Evolutionary conservation across 2,329 filamentous ascomycete species (phyloP).

Genomic region (Chrysosporium keratinophilum): DNA sequence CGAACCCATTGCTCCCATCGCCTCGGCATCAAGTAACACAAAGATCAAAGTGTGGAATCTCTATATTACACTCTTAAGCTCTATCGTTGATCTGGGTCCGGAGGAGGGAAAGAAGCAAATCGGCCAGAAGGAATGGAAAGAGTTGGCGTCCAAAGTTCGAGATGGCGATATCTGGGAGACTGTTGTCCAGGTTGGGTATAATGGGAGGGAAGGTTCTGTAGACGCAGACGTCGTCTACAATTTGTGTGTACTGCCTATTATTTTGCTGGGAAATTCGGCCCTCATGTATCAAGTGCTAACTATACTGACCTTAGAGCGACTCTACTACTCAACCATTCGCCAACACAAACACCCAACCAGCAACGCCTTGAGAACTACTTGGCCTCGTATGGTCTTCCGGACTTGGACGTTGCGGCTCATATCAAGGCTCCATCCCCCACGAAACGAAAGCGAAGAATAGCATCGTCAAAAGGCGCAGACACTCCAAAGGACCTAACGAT

Average conservation of each 20-base stretch:
- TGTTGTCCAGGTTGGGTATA: slow-evolving; percentile 76
- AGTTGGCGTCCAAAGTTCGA: slow-evolving; percentile 69
- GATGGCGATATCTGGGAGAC: slow-evolving; percentile 93
- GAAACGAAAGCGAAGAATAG: slow-evolving; percentile 27
- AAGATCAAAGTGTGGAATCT: slow-evolving; percentile 95
- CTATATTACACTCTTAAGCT: slow-evolving; percentile 87
- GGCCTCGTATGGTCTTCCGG: slow-evolving; percentile 61
- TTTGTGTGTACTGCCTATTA: slow-evolving; percentile 32
- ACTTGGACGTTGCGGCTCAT: slow-evolving; percentile 59
- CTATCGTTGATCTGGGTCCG: slow-evolving; percentile 74
- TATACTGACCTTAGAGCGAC: slow-evolving; percentile 55
- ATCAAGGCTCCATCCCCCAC: slow-evolving; percentile 38
- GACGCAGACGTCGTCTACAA: slow-evolving; percentile 78
- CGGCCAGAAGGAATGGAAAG: slow-evolving; percentile 74
- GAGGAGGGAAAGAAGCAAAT: slow-evolving; percentile 86
- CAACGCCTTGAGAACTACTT: slow-evolving; percentile 80
- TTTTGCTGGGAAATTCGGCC: neutral
- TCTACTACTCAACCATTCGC: slow-evolving; percentile 79
- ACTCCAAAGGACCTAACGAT: slow-evolving; percentile 76
- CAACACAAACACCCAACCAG: slow-evolving; percentile 73
- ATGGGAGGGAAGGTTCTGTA: slow-evolving; percentile 76
- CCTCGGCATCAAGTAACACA: slow-evolving; percentile 67
- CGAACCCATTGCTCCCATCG: slow-evolving; percentile 58
- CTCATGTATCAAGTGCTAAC: slow-evolving; percentile 8
- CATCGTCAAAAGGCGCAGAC: slow-evolving; percentile 53